Evolutionary conservation across 2,329 filamentous ascomycete species (phyloP).

Genomic region (Phaeosphaeria sp.): DNA sequence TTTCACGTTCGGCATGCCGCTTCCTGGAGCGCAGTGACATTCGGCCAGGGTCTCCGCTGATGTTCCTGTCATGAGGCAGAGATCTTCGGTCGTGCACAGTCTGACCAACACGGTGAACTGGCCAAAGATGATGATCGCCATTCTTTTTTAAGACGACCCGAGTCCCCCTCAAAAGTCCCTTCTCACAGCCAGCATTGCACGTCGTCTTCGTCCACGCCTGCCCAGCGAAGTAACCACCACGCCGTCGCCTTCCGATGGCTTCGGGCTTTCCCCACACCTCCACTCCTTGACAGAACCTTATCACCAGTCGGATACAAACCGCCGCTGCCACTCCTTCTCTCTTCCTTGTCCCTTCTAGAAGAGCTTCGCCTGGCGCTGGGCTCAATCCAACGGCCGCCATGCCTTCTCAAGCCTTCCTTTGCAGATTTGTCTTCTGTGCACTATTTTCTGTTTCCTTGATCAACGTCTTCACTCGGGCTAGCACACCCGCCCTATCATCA

Average conservation of each 20-base stretch:
- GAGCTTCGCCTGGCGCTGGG: conserved; percentile 28
- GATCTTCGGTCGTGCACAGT: conserved; percentile 9
- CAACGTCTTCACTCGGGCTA: conserved; percentile 42
- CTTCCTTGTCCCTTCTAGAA: conserved; percentile 9
- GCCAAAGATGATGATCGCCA: conserved; percentile 19
- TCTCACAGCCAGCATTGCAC: not conserved
- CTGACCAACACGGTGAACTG: not conserved
- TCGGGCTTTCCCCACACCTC: conserved; percentile 8
- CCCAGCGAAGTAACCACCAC: conserved; percentile 4
- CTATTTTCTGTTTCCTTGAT: conserved; percentile 43
- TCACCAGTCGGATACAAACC: conserved; percentile 2
- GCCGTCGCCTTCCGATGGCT: conserved; percentile 20
- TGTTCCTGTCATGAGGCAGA: conserved; percentile 10
- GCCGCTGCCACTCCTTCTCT: conserved; percentile 9
- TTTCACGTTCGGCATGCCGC: not conserved
- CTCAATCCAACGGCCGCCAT: conserved; percentile 22
- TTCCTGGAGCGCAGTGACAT: conserved; percentile 1
- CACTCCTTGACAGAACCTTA: conserved; percentile 14
- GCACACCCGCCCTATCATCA: conserved; percentile 37
- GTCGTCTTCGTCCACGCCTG: conserved; percentile 6
- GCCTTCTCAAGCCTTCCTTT: conserved; percentile 42
- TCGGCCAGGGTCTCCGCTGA: not conserved
- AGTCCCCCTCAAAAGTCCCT: not conserved
- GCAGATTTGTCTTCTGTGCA: conserved; percentile 41
- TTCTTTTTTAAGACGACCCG: conserved; percentile 3